Percentiles rank a stretch among this genome's conserved stretches.
Conservation (phyloP, 2,329 filamentous ascomycete species). For the Phialophora tarda region DNA sequence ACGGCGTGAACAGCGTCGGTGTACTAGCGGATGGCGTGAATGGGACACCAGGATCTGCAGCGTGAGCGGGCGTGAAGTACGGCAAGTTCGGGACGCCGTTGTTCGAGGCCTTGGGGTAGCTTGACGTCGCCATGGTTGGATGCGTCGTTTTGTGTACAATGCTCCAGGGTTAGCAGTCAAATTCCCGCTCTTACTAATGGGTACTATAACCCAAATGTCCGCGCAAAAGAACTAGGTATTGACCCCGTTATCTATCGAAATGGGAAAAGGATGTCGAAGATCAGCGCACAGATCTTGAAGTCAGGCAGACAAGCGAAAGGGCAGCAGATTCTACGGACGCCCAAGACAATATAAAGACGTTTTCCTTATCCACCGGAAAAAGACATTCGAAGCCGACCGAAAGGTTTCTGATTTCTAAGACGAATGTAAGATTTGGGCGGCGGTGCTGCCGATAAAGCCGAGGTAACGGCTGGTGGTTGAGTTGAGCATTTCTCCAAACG, state of each 20-base stretch:
- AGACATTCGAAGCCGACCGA: background rate
- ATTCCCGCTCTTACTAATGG: background rate
- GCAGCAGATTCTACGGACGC: background rate
- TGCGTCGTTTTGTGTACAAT: background rate
- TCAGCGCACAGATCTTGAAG: background rate
- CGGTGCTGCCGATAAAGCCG: constrained; percentile 4
- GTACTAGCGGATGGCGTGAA: constrained; percentile 24
- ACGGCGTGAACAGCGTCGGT: constrained; percentile 47
- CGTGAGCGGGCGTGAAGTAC: constrained; percentile 38
- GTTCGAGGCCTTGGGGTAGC: constrained; percentile 25
- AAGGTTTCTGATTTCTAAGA: constrained; percentile 7
- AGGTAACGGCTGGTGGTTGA: background rate
- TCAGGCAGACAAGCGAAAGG: background rate
- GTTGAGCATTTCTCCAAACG: background rate
- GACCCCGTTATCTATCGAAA: background rate
- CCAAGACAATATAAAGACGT: background rate
- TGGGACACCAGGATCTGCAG: constrained; percentile 30
- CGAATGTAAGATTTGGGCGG: constrained; percentile 1
- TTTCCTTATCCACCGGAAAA: background rate
- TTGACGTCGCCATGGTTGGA: constrained; percentile 20
- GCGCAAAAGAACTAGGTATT: background rate
- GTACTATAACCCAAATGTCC: background rate
- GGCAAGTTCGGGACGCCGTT: constrained; percentile 35
- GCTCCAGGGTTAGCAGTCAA: background rate
- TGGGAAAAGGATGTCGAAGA: background rate